phyloP scores from a whole-genome alignment of 257 asterid species.

The Solanum okadae region DNA sequence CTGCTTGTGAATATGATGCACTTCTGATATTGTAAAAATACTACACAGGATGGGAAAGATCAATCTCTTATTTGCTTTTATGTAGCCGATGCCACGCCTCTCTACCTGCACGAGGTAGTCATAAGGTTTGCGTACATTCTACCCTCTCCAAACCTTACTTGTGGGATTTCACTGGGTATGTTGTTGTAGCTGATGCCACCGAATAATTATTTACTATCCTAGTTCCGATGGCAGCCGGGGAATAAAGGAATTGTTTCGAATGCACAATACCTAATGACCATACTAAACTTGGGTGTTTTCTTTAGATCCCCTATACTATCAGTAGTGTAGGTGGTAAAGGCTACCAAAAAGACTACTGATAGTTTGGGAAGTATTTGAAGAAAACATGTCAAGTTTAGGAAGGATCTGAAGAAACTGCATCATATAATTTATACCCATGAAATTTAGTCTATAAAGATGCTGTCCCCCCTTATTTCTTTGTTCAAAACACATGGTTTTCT shows the following conservation, averaged over 20 bases:
- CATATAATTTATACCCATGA: not conserved
- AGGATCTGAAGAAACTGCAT: not conserved
- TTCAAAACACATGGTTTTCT: not conserved
- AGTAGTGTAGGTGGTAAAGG: not conserved
- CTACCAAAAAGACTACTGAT: not conserved
- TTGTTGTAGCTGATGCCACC: constrained; percentile 23
- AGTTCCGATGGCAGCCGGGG: constrained; percentile 87
- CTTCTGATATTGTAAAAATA: not conserved
- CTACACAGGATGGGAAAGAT: not conserved
- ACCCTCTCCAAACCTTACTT: not conserved
- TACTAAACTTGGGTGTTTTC: not conserved
- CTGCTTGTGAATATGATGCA: not conserved
- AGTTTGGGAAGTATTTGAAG: not conserved
- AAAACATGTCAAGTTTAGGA: not conserved
- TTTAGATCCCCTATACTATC: not conserved
- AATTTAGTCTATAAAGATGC: not conserved
- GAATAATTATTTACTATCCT: constrained; percentile 93
- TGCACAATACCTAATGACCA: not conserved
- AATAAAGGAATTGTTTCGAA: constrained; percentile 48
- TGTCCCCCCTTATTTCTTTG: not conserved
- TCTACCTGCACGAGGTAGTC: not conserved
- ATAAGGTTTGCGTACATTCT: not conserved
- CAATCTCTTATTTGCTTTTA: constrained; percentile 18
- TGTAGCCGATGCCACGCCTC: constrained; percentile 45
- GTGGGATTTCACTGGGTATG: not conserved